phyloP scores from a whole-genome alignment of 2,329 filamentous ascomycete genomes.

The Botrytis tulipae region DNA sequence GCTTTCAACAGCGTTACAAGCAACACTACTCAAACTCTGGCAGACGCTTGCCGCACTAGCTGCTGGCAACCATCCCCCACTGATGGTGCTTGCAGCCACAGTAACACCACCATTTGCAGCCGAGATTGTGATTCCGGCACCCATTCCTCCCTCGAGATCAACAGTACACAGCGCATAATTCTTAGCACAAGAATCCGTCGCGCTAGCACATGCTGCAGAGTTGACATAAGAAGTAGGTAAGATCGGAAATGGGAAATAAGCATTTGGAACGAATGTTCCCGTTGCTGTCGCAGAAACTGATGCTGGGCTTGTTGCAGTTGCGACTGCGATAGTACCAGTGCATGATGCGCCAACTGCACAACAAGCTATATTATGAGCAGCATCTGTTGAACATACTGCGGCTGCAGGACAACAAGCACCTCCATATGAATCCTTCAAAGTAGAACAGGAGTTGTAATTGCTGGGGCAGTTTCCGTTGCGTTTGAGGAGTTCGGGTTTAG shows the following conservation, averaged over 20 bases:
- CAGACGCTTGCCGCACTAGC: constrained; percentile 54
- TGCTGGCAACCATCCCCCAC: constrained; percentile 41
- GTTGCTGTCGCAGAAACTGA: constrained; percentile 32
- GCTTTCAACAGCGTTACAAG: constrained; percentile 44
- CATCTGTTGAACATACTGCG: constrained; percentile 36
- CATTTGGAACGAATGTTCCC: constrained; percentile 54
- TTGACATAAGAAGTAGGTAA: constrained; percentile 52
- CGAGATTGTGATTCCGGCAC: constrained; percentile 54
- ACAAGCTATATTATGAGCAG: constrained; percentile 36
- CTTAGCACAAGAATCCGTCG: constrained; percentile 50
- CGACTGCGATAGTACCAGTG: constrained; percentile 34
- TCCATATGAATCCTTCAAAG: constrained; percentile 30
- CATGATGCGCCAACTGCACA: constrained; percentile 38
- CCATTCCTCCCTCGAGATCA: constrained; percentile 45
- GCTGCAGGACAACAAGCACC: constrained; percentile 38
- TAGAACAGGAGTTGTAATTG: constrained; percentile 38
- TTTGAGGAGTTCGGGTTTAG: constrained; percentile 32
- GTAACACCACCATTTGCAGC: constrained; percentile 55
- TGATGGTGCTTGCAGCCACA: constrained; percentile 42
- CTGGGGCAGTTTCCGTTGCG: constrained; percentile 36
- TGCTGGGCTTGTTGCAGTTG: constrained; percentile 18
- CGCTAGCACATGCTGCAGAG: constrained; percentile 51
- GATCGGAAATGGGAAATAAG: constrained; percentile 60
- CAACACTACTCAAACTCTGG: constrained; percentile 52
- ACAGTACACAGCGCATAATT: constrained; percentile 56